Base-by-base conservation (phyloP, 208 protist genomes). In the Trypanosoma melophagium region DNA sequence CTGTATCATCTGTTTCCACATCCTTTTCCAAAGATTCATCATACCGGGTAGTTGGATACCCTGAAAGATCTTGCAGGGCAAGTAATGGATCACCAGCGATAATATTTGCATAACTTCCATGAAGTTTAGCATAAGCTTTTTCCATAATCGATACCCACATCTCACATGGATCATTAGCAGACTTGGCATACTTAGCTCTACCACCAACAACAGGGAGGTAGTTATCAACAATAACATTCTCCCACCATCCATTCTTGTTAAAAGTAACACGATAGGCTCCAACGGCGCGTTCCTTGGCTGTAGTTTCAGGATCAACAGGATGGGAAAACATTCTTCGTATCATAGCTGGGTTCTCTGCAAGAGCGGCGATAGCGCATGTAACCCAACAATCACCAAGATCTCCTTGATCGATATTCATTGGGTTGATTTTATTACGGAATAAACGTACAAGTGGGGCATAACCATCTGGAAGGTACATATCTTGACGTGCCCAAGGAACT, bases 81-180 rank as follows among this genome's bases (percentile, higher is more conserved):
- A 71, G 53, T 24, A 87, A 67, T 12, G 81, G 82, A 55, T 94
- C 83, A 22, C 84, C 80, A 38, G 74, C 44, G 53, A 75, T 69
- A 66, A 90, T 90, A 57, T 80, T 77, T 24, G 84, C 80, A 75
- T 96, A 96, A n/a, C 76, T 80, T 62, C 90, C 89, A 65, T 88
- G 73, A 17, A 82, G 44, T 74, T 97, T 97, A 17, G 90, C 90
- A 69, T 94, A 95, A 12, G 89, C 92, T 79, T 96, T 96, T 70
- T 96, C 80, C 50, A 95, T 54, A 17, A 97, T 62, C 19, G 79
- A 86, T 31, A 90, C 72, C 90, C 92, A 97, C 75, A 95, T 66
- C 65, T 92, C 80, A 55, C 82, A 72, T 44, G 75, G 79, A 55
- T 96, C 87, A 58, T 74, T 60, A 12, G 62, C 35, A 19, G 77